Percentiles rank a stretch among this genome's conserved stretches.
These are phyloP conservation scores for Naganishia cerealis DNA, from an alignment of 1,284 basidiomycete species.

Conservation along the genomic window DNA sequence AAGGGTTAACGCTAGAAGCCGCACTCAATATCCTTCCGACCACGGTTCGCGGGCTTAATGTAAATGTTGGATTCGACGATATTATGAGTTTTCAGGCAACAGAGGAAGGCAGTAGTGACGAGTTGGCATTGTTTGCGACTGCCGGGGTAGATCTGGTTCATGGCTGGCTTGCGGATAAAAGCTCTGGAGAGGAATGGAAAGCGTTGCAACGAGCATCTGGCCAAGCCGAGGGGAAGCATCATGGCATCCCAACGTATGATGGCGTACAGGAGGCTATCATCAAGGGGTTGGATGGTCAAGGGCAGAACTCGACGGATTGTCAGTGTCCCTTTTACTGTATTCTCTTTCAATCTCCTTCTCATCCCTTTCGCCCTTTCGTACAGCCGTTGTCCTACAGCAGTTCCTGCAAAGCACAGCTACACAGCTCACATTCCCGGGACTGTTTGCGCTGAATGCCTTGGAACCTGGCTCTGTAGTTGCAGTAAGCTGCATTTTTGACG, in stretches of 20 bases:
- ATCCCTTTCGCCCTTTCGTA: neutral
- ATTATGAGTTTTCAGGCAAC: slow-evolving; percentile 66
- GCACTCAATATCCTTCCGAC: slow-evolving; percentile 78
- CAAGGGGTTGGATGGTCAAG: slow-evolving; percentile 31
- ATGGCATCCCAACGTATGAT: slow-evolving; percentile 32
- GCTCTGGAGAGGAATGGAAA: slow-evolving; percentile 60
- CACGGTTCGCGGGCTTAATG: slow-evolving; percentile 68
- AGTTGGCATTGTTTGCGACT: slow-evolving; percentile 78
- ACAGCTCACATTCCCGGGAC: slow-evolving; percentile 67
- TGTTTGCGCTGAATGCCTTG: slow-evolving; percentile 51
- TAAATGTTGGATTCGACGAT: slow-evolving; percentile 77
- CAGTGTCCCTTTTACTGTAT: neutral
- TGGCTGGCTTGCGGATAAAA: slow-evolving; percentile 85
- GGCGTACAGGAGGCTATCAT: slow-evolving; percentile 34
- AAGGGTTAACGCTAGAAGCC: slow-evolving; percentile 27
- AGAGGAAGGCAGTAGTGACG: slow-evolving; percentile 59
- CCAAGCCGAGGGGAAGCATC: neutral
- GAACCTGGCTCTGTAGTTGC: slow-evolving; percentile 41
- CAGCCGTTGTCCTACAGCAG: slow-evolving; percentile 19
- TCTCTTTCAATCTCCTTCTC: neutral
- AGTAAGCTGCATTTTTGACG: slow-evolving; percentile 58
- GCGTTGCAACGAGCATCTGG: slow-evolving; percentile 16
- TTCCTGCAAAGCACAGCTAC: slow-evolving; percentile 29
- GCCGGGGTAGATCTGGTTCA: slow-evolving; percentile 78
- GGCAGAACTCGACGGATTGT: slow-evolving; percentile 7